Evolutionary conservation across 176 grass and related monocot species (phyloP), one percentile per base, ranked within the genome.

Genomic region (Melocanna baccifera): DNA sequence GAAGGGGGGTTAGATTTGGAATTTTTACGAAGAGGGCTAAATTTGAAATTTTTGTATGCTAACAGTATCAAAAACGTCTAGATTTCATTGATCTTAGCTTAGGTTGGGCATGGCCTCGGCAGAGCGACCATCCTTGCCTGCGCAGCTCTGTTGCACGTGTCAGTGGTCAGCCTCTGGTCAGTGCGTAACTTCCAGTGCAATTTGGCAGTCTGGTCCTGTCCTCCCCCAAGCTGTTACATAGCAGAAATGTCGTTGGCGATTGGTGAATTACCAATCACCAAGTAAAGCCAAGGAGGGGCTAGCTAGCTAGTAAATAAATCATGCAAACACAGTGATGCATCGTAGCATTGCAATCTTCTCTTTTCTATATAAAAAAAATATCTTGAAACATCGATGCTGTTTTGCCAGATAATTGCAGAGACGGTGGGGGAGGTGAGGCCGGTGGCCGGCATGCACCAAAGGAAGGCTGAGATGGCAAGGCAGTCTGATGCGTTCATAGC

Each of bases 401-500:
- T 50, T 26, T 76, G 79, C 25, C 83, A 92, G 91, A 53, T 93
- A 26, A 85, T 79, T 0, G 91, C 88, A 23, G 91, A 93, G 70
- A 93, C 82, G 34, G 65, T 93, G 2, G 91, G 91, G 42, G 91
- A 93, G 88, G 85, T 93, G 79, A 85, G 81, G 86, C 80, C 85
- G n/a, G 91, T 93, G 11, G 75, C 81, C 34, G 88, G 78, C 69
- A 93, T 93, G 91, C 91, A 93, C 81, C 91, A 93, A 76, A 83
- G 91, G 56, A 93, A 93, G 88, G 91, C 91, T 22, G 85, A 93
- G 81, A 93, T 34, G 32, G 32, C 32, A 8, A 82, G 77, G 55
- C 91, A 90, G 58, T 89, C 91, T 11, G 91, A 93, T 51, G 91
- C 91, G 42, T 93, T 93, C 83, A 83, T 90, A 61, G 91, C 91